Percentiles rank a stretch among this genome's conserved stretches.
These are phyloP conservation scores for Graphium sp. DNA, from an alignment of 2,329 filamentous ascomycete genomes.

Conservation along the genomic window DNA sequence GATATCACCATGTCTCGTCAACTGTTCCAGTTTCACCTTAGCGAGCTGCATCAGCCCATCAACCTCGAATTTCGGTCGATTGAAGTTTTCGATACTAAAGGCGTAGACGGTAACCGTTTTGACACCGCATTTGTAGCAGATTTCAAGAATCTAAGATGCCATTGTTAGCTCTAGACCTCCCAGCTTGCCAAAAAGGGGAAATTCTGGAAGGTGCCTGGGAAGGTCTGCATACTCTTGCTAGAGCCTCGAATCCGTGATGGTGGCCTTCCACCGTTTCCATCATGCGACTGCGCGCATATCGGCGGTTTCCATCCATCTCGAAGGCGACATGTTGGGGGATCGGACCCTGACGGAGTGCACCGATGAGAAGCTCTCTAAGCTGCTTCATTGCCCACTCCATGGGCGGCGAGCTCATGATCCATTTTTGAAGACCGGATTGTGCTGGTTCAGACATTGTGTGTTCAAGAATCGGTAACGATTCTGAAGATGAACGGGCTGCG, in stretches of 20 bases:
- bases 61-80: conserved; percentile 89
- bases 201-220: too few relatives aligned
- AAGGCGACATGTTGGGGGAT: conserved; percentile 96
- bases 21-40: conserved; percentile 82
- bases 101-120: conserved; percentile 96
- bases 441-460: conserved; percentile 34
- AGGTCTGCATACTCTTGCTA: conserved; percentile 52
- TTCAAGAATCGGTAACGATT: too few relatives aligned
- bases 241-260: conserved; percentile 85
- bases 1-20: conserved; percentile 84
- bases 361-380: conserved; percentile 72
- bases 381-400: conserved; percentile 75
- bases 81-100: conserved; percentile 98
- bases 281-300: conserved; percentile 76
- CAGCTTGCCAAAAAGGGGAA: not conserved
- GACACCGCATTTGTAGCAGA: conserved; percentile 95
- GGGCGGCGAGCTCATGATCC: conserved; percentile 77
- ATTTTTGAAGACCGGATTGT: conserved; percentile 34
- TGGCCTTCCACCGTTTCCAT: conserved; percentile 97
- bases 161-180: conserved; percentile 10
- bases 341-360: conserved; percentile 74
- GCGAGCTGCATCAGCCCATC: conserved; percentile 96
- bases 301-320: conserved; percentile 95
- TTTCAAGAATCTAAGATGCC: conserved; percentile 59
- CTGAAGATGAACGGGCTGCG: too few relatives aligned